Conservation (phyloP, 305 asterid genomes). For the Fraxinus baroniana region DNA sequence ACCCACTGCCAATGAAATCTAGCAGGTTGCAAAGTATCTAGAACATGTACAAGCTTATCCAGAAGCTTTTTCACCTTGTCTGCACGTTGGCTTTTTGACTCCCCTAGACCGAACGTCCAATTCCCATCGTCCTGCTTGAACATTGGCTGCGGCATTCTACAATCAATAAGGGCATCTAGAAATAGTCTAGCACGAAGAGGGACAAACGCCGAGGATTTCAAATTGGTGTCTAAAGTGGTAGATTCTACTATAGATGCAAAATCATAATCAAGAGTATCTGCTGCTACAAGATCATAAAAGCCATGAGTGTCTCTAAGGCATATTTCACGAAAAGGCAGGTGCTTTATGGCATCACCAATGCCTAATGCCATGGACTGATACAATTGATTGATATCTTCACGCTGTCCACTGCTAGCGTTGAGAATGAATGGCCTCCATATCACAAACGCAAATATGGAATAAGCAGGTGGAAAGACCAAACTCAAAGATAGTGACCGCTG, state of each 20-base stretch:
- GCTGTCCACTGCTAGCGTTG: slow-evolving; percentile 53
- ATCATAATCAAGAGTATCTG: slow-evolving; percentile 74
- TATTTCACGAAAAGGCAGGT: slow-evolving; percentile 87
- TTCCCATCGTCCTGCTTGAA: slow-evolving; percentile 54
- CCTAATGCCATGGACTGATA: slow-evolving; percentile 56
- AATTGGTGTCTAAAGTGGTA: slow-evolving; percentile 52
- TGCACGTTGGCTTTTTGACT: slow-evolving; percentile 56
- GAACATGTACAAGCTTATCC: slow-evolving; percentile 72
- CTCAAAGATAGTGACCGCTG: slow-evolving; percentile 68
- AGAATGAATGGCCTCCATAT: slow-evolving; percentile 72
- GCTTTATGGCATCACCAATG: slow-evolving; percentile 77
- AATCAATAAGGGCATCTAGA: slow-evolving; percentile 79
- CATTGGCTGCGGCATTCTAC: slow-evolving; percentile 61
- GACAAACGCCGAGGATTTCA: slow-evolving; percentile 74
- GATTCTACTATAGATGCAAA: slow-evolving; percentile 78
- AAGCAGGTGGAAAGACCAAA: slow-evolving; percentile 90
- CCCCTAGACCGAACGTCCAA: slow-evolving; percentile 54
- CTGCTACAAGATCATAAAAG: slow-evolving; percentile 67
- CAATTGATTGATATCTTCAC: slow-evolving; percentile 77
- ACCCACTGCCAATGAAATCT: slow-evolving; percentile 99
- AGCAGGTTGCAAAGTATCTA: slow-evolving; percentile 95
- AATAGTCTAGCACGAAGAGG: slow-evolving; percentile 96
- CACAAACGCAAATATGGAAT: slow-evolving; percentile 73
- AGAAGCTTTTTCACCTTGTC: slow-evolving; percentile 65
- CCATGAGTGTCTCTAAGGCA: slow-evolving; percentile 83